These are phyloP conservation scores for Aspergillus funiculosus DNA, from an alignment of 495 filamentous ascomycete genomes.

Conservation along the genomic window DNA sequence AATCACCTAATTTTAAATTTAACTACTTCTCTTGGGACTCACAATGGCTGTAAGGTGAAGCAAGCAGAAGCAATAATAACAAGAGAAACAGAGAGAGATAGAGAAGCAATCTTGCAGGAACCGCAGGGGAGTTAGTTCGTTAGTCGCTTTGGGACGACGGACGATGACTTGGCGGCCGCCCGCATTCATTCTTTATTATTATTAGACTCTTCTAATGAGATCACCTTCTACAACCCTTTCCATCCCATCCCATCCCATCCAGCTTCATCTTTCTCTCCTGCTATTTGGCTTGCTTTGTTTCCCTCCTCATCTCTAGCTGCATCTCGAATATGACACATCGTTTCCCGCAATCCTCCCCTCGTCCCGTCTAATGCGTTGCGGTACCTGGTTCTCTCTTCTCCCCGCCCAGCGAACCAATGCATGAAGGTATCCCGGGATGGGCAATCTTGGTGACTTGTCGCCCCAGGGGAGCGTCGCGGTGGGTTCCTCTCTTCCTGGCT, in stretches of 20 bases:
- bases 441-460: conserved; percentile 75
- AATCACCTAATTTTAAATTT: conserved; percentile 10
- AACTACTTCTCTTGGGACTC: too few species aligned
- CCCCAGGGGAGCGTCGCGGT: conserved; percentile 83
- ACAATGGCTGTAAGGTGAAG: not conserved
- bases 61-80: not conserved
- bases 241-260: conserved; percentile 10
- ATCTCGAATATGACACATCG: conserved; percentile 9
- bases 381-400: conserved; percentile 8
- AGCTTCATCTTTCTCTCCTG: conserved; percentile 6
- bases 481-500: conserved; percentile 31
- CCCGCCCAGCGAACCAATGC: conserved; percentile 28
- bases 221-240: conserved; percentile 12
- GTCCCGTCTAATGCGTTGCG: conserved; percentile 22
- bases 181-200: too few species aligned
- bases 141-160: conserved; percentile 5
- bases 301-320: conserved; percentile 4
- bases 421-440: conserved; percentile 48
- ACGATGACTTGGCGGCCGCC: conserved; percentile 22
- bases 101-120: conserved; percentile 14
- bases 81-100: conserved; percentile 3
- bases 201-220: too few species aligned
- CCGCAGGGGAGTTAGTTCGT: conserved; percentile 11
- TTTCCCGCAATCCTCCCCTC: conserved; percentile 12
- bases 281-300: not conserved